Evolutionary conservation across 805 yeast species (phyloP).

Genomic region (Barnettozyma botsteinii): DNA sequence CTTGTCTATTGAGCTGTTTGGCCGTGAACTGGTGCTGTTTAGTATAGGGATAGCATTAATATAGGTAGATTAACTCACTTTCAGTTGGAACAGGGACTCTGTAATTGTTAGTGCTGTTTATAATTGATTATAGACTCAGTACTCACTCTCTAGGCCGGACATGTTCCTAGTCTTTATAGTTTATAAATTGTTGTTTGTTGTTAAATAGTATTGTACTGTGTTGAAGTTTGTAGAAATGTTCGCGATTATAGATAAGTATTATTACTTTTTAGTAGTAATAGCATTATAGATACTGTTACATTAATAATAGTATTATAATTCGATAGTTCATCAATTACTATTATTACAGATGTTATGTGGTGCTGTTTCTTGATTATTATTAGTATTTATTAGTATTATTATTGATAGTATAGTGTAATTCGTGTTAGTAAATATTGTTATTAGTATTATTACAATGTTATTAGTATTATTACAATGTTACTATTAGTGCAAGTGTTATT

Average conservation of each 20-base stretch:
- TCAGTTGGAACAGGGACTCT: conserved; percentile 61
- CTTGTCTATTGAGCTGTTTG: conserved; percentile 85
- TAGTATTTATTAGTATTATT: neutral
- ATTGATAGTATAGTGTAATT: too few relatives aligned
- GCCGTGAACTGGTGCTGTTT: conserved; percentile 67
- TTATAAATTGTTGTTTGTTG: too few relatives aligned
- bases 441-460: neutral
- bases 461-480: too few relatives aligned
- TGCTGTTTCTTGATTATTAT: neutral
- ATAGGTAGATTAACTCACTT: conserved; percentile 28
- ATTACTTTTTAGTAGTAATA: too few relatives aligned
- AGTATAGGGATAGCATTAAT: conserved; percentile 1
- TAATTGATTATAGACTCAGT: neutral
- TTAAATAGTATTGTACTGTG: too few relatives aligned
- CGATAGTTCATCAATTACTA: too few relatives aligned
- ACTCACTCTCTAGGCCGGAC: conserved; percentile 33
- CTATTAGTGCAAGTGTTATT: too few relatives aligned
- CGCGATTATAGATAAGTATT: too few relatives aligned
- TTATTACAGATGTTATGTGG: too few relatives aligned
- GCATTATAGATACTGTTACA: too few relatives aligned
- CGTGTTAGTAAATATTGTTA: neutral
- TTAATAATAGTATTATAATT: too few relatives aligned
- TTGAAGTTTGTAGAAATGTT: neutral
- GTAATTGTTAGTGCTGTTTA: conserved; percentile 11
- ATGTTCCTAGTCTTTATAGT: too few relatives aligned